Base-by-base conservation (phyloP, 495 filamentous ascomycete genomes). In the Podospora australis region DNA sequence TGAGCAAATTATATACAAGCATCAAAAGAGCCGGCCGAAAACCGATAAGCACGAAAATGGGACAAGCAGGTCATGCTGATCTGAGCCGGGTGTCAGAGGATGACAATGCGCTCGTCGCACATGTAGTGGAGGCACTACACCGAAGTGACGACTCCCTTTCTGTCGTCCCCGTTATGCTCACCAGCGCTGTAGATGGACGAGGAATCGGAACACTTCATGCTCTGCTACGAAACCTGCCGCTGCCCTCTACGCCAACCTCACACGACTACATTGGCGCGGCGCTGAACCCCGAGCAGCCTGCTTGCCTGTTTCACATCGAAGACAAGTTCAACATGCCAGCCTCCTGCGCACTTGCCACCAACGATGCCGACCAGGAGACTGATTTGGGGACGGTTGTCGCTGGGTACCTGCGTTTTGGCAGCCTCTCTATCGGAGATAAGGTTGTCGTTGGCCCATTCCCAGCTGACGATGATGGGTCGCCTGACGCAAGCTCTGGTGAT, bases 121-220 rank as follows among this genome's bases (percentile, higher is more conserved):
- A 70, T 23, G 55, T 74, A 1, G 63, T 84, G 16, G 62, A 64
- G 22, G 64, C 64, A 7, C 71, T 81, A 6, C 57, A 65, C 3
- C 54, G 67, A 17, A 67, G 64, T 10, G 62, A 72, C 9, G 75
- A 75, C 28, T 63, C 79, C 35, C 57, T 69, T 16, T 66, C 68
- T 3, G 68, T 78, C 34, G 86, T 97, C 7, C 92, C 94, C 1
- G 91, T 98, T 50, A 65, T 96, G 2, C 75, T 97, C 20, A 90
- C 89, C 16, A 96, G 89, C 54, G 85, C 90, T 8, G 82, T 95
- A 3, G 85, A 84, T 59, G 92, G 91, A 1, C 80, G 79, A 10
- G 91, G 91, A 1, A 83, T 97, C 46, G 78, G 81, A 16, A 73
- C 84, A 46, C 59, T 96, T 9, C 92, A 98, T 64, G 87, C 87